These are phyloP conservation scores for Phellinidium pouzarii DNA, from an alignment of 1,284 basidiomycete species.

Conservation along the genomic window DNA sequence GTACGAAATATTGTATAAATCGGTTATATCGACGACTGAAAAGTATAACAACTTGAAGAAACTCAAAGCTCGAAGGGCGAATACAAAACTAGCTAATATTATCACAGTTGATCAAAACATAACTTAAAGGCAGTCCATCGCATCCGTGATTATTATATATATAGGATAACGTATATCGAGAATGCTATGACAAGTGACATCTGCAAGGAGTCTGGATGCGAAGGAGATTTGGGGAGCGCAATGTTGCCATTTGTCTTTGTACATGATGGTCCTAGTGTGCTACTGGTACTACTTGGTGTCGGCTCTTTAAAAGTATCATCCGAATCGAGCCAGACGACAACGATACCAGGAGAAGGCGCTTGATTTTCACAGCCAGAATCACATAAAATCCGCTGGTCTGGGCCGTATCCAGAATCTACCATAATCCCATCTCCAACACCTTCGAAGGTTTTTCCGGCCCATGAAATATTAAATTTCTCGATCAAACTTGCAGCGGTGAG, in stretches of 20 bases:
- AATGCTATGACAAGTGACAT: neutral
- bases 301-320: too few relatives aligned
- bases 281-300: neutral
- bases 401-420: constrained; percentile 35
- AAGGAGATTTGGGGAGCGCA: neutral
- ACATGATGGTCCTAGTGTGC: neutral
- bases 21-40: too few relatives aligned
- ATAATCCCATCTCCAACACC: constrained; percentile 32
- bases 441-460: constrained; percentile 42
- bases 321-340: constrained; percentile 31
- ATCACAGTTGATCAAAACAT: too few relatives aligned
- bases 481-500: constrained; percentile 37
- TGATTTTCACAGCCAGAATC: constrained; percentile 30
- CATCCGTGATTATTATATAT: neutral
- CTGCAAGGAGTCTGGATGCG: neutral
- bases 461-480: constrained; percentile 53
- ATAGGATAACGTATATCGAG: neutral
- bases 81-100: too few relatives aligned
- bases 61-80: too few relatives aligned
- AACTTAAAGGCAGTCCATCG: too few relatives aligned
- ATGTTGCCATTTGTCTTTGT: neutral
- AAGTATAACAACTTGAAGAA: too few relatives aligned
- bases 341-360: constrained; percentile 39
- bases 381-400: constrained; percentile 35
- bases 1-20: too few relatives aligned